Evolutionary conservation across 495 filamentous ascomycete genomes (phyloP), one percentile per base, ranked within the genome.

Genomic region (Lophium mytilinum): DNA sequence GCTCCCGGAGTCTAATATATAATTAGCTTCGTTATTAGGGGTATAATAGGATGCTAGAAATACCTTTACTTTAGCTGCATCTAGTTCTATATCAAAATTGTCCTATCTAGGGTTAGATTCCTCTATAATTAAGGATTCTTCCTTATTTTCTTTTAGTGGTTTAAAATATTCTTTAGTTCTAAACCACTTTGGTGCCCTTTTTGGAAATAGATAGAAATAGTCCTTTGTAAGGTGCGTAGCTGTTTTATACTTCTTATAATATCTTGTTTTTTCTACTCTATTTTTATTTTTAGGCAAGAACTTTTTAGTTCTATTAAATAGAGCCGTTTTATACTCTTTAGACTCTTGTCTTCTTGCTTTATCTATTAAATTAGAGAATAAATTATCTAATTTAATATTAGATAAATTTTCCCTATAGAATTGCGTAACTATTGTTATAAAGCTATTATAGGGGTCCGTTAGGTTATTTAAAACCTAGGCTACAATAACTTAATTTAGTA

Each of bases 331-430:
- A 4, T 51, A 4, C 4, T 51, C 35, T n/a, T n/a, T 51, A 51
- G 19, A 33, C 1, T 7, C 35, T 51, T 51, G n/a, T 5, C 33
- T 1, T 7, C 48, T 30, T 35, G 18, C 4, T 51, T 51, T 14
- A 15, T 51, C 33, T 30, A 51, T 36, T 51, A 51, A 51, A 51
- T 51, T 51, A 51, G 33, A 51, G 36, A 51, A 48, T 37, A 51
- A 34, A 18, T 34, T 51, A 4, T 51, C 48, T 51, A 51, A 51
- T 4, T 51, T 51, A 51, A 51, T 51, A n/a, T 34, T 36, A 30
- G 21, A 3, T 35, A 21, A 51, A 7, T 51, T 34, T 33, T 51
- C 17, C 7, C 48, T 19, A 51, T 51, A 51, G 35, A 15, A 34
- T 15, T 51, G 33, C 36, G 33, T 51, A 4, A 33, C 30, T 33